Conservation (phyloP, 2,329 filamentous ascomycete species). For the Xylariaceae sp. region DNA sequence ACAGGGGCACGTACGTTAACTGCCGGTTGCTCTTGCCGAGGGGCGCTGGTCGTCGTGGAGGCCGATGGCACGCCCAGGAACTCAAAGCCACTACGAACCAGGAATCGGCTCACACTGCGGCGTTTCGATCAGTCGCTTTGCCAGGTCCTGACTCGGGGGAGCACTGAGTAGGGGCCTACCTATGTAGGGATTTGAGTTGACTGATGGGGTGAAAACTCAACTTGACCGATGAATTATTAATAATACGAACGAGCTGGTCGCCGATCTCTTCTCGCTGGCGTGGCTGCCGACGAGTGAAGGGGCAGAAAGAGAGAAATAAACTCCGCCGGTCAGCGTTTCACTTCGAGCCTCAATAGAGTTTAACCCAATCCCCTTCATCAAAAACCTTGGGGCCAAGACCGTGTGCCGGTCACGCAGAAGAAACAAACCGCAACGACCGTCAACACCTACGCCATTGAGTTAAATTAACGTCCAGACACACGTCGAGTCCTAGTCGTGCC, state of each 20-base stretch:
- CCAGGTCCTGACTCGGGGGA: background rate
- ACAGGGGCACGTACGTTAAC: background rate
- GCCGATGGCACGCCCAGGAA: background rate
- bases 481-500: too few species aligned
- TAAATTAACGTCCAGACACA: background rate
- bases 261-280: background rate
- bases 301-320: background rate
- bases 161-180: too few species aligned
- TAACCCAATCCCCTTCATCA: background rate
- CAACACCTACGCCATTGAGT: background rate
- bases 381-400: too few species aligned
- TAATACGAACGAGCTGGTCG: background rate
- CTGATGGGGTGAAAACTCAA: background rate
- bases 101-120: too few species aligned
- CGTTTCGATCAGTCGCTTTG: background rate
- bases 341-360: background rate
- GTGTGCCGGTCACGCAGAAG: too few species aligned
- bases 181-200: too few species aligned
- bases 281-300: background rate
- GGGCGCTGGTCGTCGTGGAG: background rate
- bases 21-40: background rate
- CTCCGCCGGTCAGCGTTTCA: constrained; percentile 1
- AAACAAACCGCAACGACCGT: too few species aligned
- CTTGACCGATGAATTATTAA: background rate
- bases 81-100: background rate